phyloP scores from a whole-genome alignment of 495 filamentous ascomycete genomes.

The Xylaria flabelliformis region DNA sequence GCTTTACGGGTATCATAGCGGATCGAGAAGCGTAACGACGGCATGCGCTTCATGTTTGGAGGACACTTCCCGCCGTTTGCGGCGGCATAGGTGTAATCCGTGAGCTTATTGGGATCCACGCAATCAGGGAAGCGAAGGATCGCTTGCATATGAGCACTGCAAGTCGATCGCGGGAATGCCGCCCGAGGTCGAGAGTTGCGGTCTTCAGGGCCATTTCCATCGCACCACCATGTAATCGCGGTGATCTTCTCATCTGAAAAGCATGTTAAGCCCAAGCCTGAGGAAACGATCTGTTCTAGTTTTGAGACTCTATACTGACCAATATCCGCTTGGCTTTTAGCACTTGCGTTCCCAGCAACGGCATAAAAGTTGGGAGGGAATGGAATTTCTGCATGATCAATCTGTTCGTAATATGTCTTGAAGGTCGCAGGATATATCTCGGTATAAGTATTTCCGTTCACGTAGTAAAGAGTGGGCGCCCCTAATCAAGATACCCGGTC shows the following conservation, averaged over 20 bases:
- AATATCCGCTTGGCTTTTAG: conserved; percentile 40
- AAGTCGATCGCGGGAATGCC: conserved; percentile 43
- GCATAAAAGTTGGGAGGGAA: conserved; percentile 61
- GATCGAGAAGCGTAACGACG: conserved; percentile 42
- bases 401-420: conserved; percentile 66
- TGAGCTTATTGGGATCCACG: conserved; percentile 43
- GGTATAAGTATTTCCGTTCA: conserved; percentile 46
- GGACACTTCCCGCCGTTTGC: conserved; percentile 42
- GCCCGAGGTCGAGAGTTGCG: conserved; percentile 40
- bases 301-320: not conserved
- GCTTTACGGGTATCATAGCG: conserved; percentile 39
- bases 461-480: conserved; percentile 48
- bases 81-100: conserved; percentile 43
- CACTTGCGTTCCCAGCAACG: conserved; percentile 45
- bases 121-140: conserved; percentile 47
- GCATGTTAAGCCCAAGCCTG: not conserved
- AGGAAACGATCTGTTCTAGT: not conserved
- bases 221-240: conserved; percentile 49
- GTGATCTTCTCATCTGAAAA: conserved; percentile 41
- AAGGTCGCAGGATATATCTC: conserved; percentile 49
- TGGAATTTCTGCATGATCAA: conserved; percentile 83
- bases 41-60: conserved; percentile 41
- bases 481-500: conserved; percentile 29
- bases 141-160: conserved; percentile 44
- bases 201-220: conserved; percentile 46